Conservation (phyloP, 2,329 filamentous ascomycete species). For the Pestalotiopsis sp. region DNA sequence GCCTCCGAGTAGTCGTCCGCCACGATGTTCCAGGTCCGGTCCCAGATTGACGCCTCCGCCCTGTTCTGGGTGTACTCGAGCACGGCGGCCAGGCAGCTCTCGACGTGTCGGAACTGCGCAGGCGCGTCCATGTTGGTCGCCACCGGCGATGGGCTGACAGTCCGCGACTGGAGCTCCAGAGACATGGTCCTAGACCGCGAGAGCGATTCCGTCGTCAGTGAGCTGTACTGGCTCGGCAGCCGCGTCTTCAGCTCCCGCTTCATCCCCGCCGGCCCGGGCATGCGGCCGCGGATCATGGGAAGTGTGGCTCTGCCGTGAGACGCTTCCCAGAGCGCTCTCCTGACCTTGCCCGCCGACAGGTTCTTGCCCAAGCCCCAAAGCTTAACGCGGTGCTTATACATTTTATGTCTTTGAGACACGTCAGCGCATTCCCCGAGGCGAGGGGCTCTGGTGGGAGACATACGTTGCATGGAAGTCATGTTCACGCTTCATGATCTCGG, state of each 20-base stretch:
- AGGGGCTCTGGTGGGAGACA: neutral
- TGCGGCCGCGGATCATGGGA: slow-evolving; percentile 1
- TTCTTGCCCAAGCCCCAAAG: slow-evolving; percentile 6
- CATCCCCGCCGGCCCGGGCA: neutral
- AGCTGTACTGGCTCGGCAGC: neutral
- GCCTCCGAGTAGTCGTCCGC: neutral
- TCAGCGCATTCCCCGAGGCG: neutral
- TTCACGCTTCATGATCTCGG: slow-evolving; percentile 7
- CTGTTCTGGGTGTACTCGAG: slow-evolving; percentile 1
- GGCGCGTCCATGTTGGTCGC: neutral
- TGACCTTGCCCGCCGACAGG: slow-evolving; percentile 69
- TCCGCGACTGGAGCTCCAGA: neutral
- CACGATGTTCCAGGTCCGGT: neutral
- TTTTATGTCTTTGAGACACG: neutral
- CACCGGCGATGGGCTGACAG: neutral
- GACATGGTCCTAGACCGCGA: neutral
- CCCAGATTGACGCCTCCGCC: neutral
- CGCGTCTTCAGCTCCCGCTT: neutral
- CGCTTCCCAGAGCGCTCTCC: neutral
- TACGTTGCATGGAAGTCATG: slow-evolving; percentile 10
- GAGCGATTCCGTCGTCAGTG: neutral
- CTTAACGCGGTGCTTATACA: slow-evolving; percentile 5
- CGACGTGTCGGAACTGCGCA: neutral
- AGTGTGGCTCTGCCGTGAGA: neutral
- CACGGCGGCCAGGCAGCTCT: slow-evolving; percentile 1